Evolutionary conservation across 768 basidiomycete species (phyloP).

Genomic region (Leccinum subtestaceum): DNA sequence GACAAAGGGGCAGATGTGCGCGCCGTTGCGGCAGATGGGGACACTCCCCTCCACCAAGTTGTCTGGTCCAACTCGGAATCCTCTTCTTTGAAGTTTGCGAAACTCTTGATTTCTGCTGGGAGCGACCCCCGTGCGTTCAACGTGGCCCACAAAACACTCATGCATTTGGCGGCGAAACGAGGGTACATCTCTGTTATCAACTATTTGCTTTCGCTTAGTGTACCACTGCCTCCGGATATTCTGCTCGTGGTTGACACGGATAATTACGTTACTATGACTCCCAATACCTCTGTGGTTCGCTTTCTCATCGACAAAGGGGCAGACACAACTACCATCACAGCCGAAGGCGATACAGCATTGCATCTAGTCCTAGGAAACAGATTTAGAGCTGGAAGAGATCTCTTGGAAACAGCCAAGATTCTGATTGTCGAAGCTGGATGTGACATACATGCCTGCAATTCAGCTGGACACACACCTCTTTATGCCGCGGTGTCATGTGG

Average conservation of each 20-base stretch:
- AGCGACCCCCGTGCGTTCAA: background rate
- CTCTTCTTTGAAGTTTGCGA: background rate
- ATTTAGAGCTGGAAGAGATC: background rate
- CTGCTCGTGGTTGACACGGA: too few relatives aligned
- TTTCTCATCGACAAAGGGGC: background rate
- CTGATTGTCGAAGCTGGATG: background rate
- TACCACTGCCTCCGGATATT: background rate
- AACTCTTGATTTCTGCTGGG: background rate
- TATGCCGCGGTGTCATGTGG: background rate
- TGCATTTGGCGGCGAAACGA: background rate
- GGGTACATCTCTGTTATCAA: background rate
- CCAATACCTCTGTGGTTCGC: background rate
- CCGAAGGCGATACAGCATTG: background rate
- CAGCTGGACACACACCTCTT: background rate
- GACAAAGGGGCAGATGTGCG: background rate
- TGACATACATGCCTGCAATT: background rate
- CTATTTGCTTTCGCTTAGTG: background rate
- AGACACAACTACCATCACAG: background rate
- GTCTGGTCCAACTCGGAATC: background rate
- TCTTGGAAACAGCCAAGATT: background rate
- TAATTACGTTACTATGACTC: too few relatives aligned
- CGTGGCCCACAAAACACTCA: background rate
- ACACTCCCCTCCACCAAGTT: background rate
- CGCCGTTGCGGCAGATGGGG: background rate
- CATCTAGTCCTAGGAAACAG: background rate